phyloP scores from a whole-genome alignment of 371 early-diverging fungal genomes.

The Lichtheimia corymbifera region DNA sequence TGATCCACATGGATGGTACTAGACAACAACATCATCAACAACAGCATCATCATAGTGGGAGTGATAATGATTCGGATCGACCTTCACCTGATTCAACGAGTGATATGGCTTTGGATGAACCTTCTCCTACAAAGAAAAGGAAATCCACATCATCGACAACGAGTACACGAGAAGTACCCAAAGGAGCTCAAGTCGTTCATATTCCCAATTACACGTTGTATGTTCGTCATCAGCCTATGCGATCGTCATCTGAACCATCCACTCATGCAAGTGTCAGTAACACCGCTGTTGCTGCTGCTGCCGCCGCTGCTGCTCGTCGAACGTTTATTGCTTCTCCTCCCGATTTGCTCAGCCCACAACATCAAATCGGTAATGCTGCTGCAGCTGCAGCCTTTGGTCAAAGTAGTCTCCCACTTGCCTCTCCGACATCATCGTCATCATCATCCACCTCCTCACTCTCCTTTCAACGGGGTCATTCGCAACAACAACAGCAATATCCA shows the following conservation, averaged over 20 bases:
- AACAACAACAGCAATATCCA: slow-evolving; percentile 22
- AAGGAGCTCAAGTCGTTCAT: slow-evolving; percentile 40
- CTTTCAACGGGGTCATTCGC: slow-evolving; percentile 21
- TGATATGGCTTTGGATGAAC: slow-evolving; percentile 13
- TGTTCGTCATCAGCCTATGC: slow-evolving; percentile 24
- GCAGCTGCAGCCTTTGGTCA: slow-evolving; percentile 22
- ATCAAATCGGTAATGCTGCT: slow-evolving; percentile 9
- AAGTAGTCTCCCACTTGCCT: slow-evolving; percentile 24
- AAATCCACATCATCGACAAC: slow-evolving; percentile 21
- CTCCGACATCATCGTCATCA: slow-evolving; percentile 43
- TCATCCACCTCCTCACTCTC: slow-evolving; percentile 37
- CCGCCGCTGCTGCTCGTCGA: slow-evolving; percentile 5
- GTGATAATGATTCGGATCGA: slow-evolving; percentile 4
- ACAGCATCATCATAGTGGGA: neutral
- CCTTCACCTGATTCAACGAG: slow-evolving; percentile 9
- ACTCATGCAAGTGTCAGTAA: slow-evolving; percentile 7
- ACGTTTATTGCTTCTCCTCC: slow-evolving; percentile 15
- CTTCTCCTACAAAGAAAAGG: slow-evolving; percentile 32
- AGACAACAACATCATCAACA: slow-evolving; percentile 1
- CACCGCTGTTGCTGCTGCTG: slow-evolving; percentile 8
- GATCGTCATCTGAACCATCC: slow-evolving; percentile 30
- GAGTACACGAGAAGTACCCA: slow-evolving; percentile 20
- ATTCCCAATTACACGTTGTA: slow-evolving; percentile 39
- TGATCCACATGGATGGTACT: slow-evolving; percentile 18
- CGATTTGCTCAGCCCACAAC: slow-evolving; percentile 11